These are phyloP conservation scores for Tulasnella sp. DNA, from an alignment of 768 basidiomycete species.

Conservation along the genomic window DNA sequence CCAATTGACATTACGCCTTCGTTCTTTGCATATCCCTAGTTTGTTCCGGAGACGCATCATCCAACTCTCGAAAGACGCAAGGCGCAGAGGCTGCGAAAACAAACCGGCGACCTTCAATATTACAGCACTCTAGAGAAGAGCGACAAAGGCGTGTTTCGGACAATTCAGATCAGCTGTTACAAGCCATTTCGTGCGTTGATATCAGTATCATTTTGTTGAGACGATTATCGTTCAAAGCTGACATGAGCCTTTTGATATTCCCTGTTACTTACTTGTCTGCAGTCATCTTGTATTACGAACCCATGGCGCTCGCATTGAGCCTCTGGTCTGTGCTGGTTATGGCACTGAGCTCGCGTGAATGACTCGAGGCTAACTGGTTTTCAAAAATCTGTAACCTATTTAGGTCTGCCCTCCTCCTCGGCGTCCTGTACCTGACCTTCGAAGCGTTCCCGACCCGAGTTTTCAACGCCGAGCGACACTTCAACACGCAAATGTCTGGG, in stretches of 20 bases:
- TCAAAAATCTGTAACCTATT: constrained; percentile 8
- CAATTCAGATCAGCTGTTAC: constrained; percentile 49
- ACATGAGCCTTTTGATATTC: no score
- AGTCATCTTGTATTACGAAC: constrained; percentile 55
- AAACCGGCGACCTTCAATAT: constrained; percentile 42
- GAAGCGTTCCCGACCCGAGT: constrained; percentile 24
- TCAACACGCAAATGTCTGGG: constrained; percentile 19
- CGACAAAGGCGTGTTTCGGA: constrained; percentile 34
- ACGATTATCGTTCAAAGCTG: constrained; percentile 16
- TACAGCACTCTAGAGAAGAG: constrained; percentile 49
- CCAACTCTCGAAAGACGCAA: constrained; percentile 52
- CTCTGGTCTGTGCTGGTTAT: constrained; percentile 42
- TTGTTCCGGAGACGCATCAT: constrained; percentile 62
- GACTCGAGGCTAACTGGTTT: background rate
- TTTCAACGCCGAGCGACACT: constrained; percentile 24
- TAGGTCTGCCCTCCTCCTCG: constrained; percentile 27
- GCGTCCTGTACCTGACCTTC: constrained; percentile 38
- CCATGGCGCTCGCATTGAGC: constrained; percentile 66
- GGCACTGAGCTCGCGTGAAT: constrained; percentile 15
- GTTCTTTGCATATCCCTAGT: constrained; percentile 26
- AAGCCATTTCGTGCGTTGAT: constrained; percentile 55
- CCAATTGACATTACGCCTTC: background rate
- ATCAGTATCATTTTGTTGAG: background rate
- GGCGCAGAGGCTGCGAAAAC: constrained; percentile 45
- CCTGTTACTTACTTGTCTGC: background rate